Percentiles rank a stretch among this genome's conserved stretches.
These are phyloP conservation scores for Monosporascus ibericus DNA, from an alignment of 2,329 filamentous ascomycete genomes.

Conservation along the genomic window DNA sequence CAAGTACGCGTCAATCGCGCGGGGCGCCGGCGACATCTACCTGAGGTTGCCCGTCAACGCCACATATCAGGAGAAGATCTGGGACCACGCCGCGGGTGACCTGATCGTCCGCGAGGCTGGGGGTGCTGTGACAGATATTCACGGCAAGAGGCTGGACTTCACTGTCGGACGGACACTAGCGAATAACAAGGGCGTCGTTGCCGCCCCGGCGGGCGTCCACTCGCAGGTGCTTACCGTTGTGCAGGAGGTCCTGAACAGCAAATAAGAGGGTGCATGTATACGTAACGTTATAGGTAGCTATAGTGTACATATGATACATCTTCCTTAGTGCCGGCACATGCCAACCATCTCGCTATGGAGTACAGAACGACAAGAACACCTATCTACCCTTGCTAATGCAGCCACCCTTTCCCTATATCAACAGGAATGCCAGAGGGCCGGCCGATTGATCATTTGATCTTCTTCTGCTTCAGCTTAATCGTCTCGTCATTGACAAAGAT, in stretches of 20 bases:
- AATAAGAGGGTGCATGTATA: constrained; percentile 21
- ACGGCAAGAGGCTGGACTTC: constrained; percentile 82
- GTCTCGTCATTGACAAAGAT: constrained; percentile 98
- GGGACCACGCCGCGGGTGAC: constrained; percentile 96
- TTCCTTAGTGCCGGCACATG: background rate
- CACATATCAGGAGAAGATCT: constrained; percentile 97
- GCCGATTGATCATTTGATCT: constrained; percentile 64
- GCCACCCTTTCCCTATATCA: too few species aligned
- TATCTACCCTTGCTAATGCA: too few species aligned
- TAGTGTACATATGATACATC: background rate
- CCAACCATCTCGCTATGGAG: background rate
- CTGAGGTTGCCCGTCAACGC: constrained; percentile 78
- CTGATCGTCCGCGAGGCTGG: constrained; percentile 92
- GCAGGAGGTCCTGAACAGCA: constrained; percentile 62
- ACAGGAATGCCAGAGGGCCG: too few species aligned
- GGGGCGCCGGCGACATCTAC: constrained; percentile 92
- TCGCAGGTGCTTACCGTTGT: constrained; percentile 72
- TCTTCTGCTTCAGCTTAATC: constrained; percentile 97
- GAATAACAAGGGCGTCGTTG: constrained; percentile 90
- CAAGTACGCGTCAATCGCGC: constrained; percentile 92
- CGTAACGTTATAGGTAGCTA: constrained; percentile 2
- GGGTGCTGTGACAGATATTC: constrained; percentile 83
- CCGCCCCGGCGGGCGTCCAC: constrained; percentile 74
- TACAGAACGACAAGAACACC: background rate
- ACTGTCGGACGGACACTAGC: constrained; percentile 76